phyloP scores from a whole-genome alignment of 179 eudicot genomes.

The Actinidia chinensis region DNA sequence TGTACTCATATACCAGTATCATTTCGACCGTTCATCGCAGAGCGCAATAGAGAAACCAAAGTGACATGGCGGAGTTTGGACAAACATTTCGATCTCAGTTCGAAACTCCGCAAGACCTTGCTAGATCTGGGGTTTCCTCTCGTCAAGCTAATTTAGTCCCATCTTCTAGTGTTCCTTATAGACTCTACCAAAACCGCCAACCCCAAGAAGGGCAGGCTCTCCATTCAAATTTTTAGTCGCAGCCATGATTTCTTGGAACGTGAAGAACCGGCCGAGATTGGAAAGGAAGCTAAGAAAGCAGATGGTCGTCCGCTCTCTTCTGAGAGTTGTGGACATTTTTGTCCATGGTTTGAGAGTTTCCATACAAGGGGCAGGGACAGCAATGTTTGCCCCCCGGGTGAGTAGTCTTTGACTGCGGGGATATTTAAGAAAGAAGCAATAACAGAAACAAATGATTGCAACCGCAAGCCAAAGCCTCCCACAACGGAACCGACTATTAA shows the following conservation, averaged over 20 bases:
- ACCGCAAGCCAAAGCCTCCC: constrained; percentile 40
- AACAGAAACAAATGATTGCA: constrained; percentile 40
- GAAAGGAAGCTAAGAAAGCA: constrained; percentile 67
- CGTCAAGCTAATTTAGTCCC: constrained; percentile 75
- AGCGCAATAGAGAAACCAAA: constrained; percentile 91
- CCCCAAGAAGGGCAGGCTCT: constrained; percentile 74
- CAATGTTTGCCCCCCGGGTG: constrained; percentile 56
- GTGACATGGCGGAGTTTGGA: constrained; percentile 90
- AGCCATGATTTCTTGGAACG: constrained; percentile 80
- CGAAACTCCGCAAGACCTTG: constrained; percentile 90
- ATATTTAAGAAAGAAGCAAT: constrained; percentile 50
- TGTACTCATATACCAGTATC: constrained; percentile 86
- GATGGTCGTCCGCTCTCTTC: constrained; percentile 72
- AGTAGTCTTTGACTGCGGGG: constrained; percentile 42
- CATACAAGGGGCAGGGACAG: constrained; percentile 70
- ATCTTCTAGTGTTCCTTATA: constrained; percentile 83
- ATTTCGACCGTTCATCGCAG: constrained; percentile 93
- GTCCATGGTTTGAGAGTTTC: constrained; percentile 66
- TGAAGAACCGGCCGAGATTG: constrained; percentile 70
- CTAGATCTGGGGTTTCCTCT: constrained; percentile 83
- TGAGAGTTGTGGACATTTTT: constrained; percentile 60
- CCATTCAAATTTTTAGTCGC: constrained; percentile 87
- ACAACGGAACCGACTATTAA: constrained; percentile 43
- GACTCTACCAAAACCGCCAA: constrained; percentile 90
- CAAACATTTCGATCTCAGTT: constrained; percentile 85